These are phyloP conservation scores for Fusarium setosum DNA, from an alignment of 2,329 filamentous ascomycete genomes.

Conservation along the genomic window DNA sequence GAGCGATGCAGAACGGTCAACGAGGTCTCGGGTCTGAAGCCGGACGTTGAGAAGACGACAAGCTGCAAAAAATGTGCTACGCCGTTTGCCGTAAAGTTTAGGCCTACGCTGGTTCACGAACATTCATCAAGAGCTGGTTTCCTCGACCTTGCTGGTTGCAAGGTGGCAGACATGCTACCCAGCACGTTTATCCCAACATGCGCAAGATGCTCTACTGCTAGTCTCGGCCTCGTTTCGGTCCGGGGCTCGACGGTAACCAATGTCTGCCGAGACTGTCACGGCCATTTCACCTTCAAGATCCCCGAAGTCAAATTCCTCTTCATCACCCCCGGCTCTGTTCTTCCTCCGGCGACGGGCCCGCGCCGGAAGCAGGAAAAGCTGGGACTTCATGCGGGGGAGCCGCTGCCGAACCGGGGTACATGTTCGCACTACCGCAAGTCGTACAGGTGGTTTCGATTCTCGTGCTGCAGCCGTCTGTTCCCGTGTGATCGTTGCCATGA, in stretches of 20 bases:
- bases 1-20: slow-evolving; percentile 80
- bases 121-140: slow-evolving; percentile 82
- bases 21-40: slow-evolving; percentile 75
- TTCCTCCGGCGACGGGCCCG: slow-evolving; percentile 53
- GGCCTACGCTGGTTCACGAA: slow-evolving; percentile 77
- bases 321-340: slow-evolving; percentile 67
- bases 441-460: slow-evolving; percentile 74
- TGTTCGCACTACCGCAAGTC: slow-evolving; percentile 69
- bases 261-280: slow-evolving; percentile 83
- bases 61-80: slow-evolving; percentile 71
- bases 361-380: slow-evolving; percentile 64
- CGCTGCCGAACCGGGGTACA: slow-evolving; percentile 63
- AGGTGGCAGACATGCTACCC: slow-evolving; percentile 79
- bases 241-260: slow-evolving; percentile 79
- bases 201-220: slow-evolving; percentile 76
- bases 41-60: slow-evolving; percentile 61
- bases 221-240: slow-evolving; percentile 77
- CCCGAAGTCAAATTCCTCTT: slow-evolving; percentile 82
- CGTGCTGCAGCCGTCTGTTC: slow-evolving; percentile 69
- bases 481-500: slow-evolving; percentile 83
- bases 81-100: slow-evolving; percentile 65
- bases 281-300: slow-evolving; percentile 82
- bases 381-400: slow-evolving; percentile 67
- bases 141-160: slow-evolving; percentile 80
- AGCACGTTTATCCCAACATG: slow-evolving; percentile 86